Conservation (phyloP, 805 yeast genomes). For the Pachysolen tannophilus region DNA sequence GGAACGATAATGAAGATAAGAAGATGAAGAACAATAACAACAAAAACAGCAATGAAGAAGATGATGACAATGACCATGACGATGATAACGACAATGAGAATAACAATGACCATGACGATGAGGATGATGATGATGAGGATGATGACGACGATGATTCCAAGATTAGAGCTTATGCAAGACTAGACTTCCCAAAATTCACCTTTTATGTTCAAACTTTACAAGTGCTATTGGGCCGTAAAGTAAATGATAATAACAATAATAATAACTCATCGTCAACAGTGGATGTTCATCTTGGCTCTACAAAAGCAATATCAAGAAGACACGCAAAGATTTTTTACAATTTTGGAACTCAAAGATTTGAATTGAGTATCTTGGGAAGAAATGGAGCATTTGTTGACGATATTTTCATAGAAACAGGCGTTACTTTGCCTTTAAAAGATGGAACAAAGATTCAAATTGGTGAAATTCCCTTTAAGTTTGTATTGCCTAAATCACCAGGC, state of each 20-base stretch:
- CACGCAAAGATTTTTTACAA: constrained; percentile 96
- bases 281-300: constrained; percentile 88
- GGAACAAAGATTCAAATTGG: constrained; percentile 88
- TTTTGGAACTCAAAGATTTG: constrained; percentile 93
- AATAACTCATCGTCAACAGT: constrained; percentile 38
- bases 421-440: constrained; percentile 80
- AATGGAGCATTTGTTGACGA: constrained; percentile 98
- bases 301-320: constrained; percentile 86
- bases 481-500: constrained; percentile 63
- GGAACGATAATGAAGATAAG: neutral
- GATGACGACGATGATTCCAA: constrained; percentile 13
- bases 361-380: constrained; percentile 82
- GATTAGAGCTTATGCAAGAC: constrained; percentile 59
- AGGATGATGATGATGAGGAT: constrained; percentile 1
- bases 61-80: too few relatives aligned
- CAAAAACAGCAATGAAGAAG: constrained; percentile 9
- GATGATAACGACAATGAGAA: too few relatives aligned
- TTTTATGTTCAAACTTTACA: constrained; percentile 96
- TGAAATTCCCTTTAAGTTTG: constrained; percentile 80
- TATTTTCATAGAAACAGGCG: constrained; percentile 79
- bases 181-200: constrained; percentile 88
- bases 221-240: constrained; percentile 84
- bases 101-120: too few relatives aligned
- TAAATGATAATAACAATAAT: constrained; percentile 48
- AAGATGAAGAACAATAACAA: constrained; percentile 2